Percentiles rank a stretch among this genome's conserved stretches.
These are phyloP conservation scores for Leishmania lainsoni DNA, from an alignment of 208 protist species.

Conservation along the genomic window DNA sequence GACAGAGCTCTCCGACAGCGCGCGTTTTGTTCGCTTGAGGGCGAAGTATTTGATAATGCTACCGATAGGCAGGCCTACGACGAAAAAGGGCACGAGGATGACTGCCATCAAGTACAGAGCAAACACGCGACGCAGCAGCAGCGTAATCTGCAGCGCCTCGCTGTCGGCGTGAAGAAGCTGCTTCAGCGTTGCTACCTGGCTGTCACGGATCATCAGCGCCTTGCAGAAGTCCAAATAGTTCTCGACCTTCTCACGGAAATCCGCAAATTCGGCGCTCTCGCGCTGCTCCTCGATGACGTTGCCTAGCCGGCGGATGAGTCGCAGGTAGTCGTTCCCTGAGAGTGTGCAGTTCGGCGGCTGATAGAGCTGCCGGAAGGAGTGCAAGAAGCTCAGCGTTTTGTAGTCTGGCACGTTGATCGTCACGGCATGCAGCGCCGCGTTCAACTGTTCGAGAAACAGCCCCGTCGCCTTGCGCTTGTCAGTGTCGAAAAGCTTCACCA, in stretches of 20 bases:
- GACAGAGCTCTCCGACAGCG: constrained; percentile 79
- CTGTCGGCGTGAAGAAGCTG: constrained; percentile 55
- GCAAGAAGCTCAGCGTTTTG: constrained; percentile 87
- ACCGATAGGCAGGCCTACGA: constrained; percentile 81
- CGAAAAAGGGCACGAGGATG: constrained; percentile 83
- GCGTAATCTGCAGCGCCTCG: constrained; percentile 54
- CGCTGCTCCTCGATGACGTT: constrained; percentile 72
- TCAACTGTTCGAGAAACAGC: constrained; percentile 81
- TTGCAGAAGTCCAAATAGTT: constrained; percentile 86
- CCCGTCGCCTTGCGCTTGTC: constrained; percentile 85
- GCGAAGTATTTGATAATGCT: constrained; percentile 56
- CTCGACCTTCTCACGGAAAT: constrained; percentile 78
- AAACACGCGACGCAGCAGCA: constrained; percentile 76
- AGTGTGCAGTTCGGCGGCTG: constrained; percentile 83
- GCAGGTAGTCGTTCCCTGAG: constrained; percentile 77
- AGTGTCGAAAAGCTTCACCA: constrained; percentile 70
- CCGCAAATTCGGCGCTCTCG: constrained; percentile 61
- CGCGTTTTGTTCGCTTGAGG: constrained; percentile 59
- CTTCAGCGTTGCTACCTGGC: constrained; percentile 84
- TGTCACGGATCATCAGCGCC: constrained; percentile 82
- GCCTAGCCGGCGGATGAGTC: constrained; percentile 83
- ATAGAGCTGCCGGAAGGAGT: constrained; percentile 90
- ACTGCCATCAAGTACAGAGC: constrained; percentile 78
- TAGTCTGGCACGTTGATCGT: constrained; percentile 93
- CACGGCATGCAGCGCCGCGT: constrained; percentile 76